phyloP scores from a whole-genome alignment of 1,139 yeast genomes.

The Scheffersomyces segobiensis region DNA sequence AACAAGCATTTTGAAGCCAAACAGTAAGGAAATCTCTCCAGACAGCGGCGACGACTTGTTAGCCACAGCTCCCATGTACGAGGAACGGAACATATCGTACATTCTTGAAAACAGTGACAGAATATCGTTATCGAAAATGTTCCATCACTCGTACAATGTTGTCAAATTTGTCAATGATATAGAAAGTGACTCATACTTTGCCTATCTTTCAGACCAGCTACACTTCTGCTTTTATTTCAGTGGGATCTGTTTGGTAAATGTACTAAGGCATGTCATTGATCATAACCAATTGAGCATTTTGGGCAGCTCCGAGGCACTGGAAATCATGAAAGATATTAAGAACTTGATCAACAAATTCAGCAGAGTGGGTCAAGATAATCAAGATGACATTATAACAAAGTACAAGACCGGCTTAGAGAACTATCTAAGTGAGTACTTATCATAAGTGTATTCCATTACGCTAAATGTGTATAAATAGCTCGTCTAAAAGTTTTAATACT shows the following conservation, averaged over 20 bases:
- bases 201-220: slow-evolving; percentile 67
- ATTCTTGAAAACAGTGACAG: slow-evolving; percentile 23
- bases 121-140: slow-evolving; percentile 22
- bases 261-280: slow-evolving; percentile 12
- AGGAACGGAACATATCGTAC: slow-evolving; percentile 24
- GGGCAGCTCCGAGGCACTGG: slow-evolving; percentile 2
- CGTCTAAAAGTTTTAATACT: not conserved
- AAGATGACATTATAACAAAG: slow-evolving; percentile 29
- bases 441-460: not conserved
- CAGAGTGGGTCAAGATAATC: slow-evolving; percentile 28
- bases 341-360: slow-evolving; percentile 31
- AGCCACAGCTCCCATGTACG: slow-evolving; percentile 14
- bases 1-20: slow-evolving; percentile 4
- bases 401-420: slow-evolving; percentile 28
- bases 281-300: slow-evolving; percentile 6
- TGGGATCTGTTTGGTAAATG: slow-evolving; percentile 43
- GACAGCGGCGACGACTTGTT: not conserved
- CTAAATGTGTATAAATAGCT: not conserved
- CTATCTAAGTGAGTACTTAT: slow-evolving; percentile 10
- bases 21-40: not conserved
- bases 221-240: slow-evolving; percentile 59
- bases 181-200: slow-evolving; percentile 62
- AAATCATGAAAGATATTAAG: slow-evolving; percentile 14
- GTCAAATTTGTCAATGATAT: slow-evolving; percentile 41
- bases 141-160: slow-evolving; percentile 42